phyloP scores from a whole-genome alignment of 2,329 filamentous ascomycete genomes.

The Alternaria viburni region DNA sequence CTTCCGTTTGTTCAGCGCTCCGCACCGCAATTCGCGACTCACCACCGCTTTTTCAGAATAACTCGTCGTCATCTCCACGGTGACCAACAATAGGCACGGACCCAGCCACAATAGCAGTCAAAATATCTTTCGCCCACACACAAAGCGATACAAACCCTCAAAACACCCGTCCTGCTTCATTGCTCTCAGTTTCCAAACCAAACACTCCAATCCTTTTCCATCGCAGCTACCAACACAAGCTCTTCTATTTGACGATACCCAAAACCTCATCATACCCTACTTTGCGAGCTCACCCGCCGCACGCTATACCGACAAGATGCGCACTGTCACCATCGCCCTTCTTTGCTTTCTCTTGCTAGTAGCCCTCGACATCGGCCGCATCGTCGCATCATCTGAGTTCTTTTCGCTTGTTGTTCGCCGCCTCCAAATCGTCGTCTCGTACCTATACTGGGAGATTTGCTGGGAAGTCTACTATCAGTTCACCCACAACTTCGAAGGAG shows the following conservation, averaged over 20 bases:
- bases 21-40: not conserved
- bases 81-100: not conserved
- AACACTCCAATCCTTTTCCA: not conserved
- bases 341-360: not conserved
- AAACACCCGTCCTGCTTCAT: not conserved
- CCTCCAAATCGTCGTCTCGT: not conserved
- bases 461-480: not conserved
- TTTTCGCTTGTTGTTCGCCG: not conserved
- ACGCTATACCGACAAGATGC: not conserved
- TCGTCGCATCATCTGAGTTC: not conserved
- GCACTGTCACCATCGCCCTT: not conserved
- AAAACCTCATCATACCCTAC: not conserved
- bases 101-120: not conserved
- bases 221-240: not conserved
- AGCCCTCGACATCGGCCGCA: not conserved
- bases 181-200: not conserved
- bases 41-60: not conserved
- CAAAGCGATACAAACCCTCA: not conserved
- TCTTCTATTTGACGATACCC: not conserved
- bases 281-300: not conserved
- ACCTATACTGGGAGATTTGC: not conserved
- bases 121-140: not conserved
- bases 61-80: not conserved
- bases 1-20: conserved; percentile 2
- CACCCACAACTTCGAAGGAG: not conserved